These are phyloP conservation scores for Cystobasidium pallidum DNA, from an alignment of 1,284 basidiomycete species.

Conservation along the genomic window DNA sequence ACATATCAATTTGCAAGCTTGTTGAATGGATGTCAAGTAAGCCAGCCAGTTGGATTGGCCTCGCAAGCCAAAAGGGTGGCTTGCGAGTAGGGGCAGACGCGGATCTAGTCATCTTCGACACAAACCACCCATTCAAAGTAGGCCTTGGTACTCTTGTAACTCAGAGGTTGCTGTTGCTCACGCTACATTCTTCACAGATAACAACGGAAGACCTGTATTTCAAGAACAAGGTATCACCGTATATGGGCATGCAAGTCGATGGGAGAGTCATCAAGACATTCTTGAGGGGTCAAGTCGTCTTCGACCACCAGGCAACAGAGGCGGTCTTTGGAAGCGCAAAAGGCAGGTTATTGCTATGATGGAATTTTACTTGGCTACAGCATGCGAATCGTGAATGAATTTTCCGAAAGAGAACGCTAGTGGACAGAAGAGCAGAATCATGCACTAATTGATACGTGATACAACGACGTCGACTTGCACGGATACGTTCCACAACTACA, in stretches of 20 bases:
- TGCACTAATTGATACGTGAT: background rate
- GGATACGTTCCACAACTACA: background rate
- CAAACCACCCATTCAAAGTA: slow-evolving; percentile 65
- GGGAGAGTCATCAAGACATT: slow-evolving; percentile 76
- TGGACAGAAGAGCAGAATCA: background rate
- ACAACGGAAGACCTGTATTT: slow-evolving; percentile 73
- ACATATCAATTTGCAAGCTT: slow-evolving; percentile 65
- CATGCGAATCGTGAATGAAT: background rate
- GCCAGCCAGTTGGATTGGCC: slow-evolving; percentile 76
- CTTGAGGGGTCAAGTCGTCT: slow-evolving; percentile 72
- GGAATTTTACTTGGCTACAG: background rate
- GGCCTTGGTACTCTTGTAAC: too few relatives aligned
- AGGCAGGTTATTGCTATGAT: slow-evolving; percentile 33
- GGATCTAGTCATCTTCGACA: slow-evolving; percentile 83
- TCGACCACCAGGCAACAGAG: slow-evolving; percentile 58
- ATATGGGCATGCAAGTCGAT: slow-evolving; percentile 70
- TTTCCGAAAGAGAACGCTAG: background rate
- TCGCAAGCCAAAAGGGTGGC: slow-evolving; percentile 70
- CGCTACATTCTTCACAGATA: slow-evolving; percentile 61
- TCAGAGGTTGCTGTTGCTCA: too few relatives aligned
- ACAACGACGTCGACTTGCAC: background rate
- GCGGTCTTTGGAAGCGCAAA: slow-evolving; percentile 18
- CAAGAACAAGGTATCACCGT: slow-evolving; percentile 91
- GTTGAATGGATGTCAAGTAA: slow-evolving; percentile 72
- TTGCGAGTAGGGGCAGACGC: slow-evolving; percentile 75